Base-by-base conservation (phyloP, 1,284 basidiomycete species). In the Ustilago bromivora region DNA sequence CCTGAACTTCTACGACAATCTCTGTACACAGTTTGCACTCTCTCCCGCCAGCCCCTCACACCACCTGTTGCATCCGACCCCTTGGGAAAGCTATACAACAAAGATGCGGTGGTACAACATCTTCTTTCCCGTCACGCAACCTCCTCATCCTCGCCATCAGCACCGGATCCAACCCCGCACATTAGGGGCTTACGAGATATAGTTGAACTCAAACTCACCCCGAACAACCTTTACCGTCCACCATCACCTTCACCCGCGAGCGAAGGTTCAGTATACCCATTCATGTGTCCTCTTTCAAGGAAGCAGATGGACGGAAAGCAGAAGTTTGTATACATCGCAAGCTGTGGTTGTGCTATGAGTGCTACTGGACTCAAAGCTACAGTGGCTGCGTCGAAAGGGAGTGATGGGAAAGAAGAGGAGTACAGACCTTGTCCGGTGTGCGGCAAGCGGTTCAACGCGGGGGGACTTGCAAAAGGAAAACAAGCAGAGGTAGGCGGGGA, bases 41-140 rank as follows among this genome's bases (percentile, higher is more conserved):
- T 86, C 13, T 84, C 84, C 1, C 67, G 76, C 9, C 47, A 66
- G 47, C 72, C 76, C 0, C 78, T 86, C 10, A 43, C 53, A 13
- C 46, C 56, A 35, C 84, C 84, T 1, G 65, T 86, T n/a, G 80
- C 79, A 35, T 71, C 79, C 8, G 84, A 85, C 62, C 60, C 71
- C 4, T 70, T 84, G 15, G 84, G 84, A 0, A 63, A 76, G 32
- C 57, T 86, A 32, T 86, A 84, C 79, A 86, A 85, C 63, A 85
- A 85, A 65, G 84, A 86, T 43, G 79, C 71, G 0, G 38, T 85
- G 10, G 55, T 86, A 2, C 59, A 72, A n/a, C 82, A 82, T 54
- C 71, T 86, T 4, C 70, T 84, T 12, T 55, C 43, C 4, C 81
- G 81, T 15, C 65, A 61, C 46, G 60, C 55, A 31, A 36, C 53